Base-by-base conservation (phyloP, 306 rosid genomes). In the Senna tora region DNA sequence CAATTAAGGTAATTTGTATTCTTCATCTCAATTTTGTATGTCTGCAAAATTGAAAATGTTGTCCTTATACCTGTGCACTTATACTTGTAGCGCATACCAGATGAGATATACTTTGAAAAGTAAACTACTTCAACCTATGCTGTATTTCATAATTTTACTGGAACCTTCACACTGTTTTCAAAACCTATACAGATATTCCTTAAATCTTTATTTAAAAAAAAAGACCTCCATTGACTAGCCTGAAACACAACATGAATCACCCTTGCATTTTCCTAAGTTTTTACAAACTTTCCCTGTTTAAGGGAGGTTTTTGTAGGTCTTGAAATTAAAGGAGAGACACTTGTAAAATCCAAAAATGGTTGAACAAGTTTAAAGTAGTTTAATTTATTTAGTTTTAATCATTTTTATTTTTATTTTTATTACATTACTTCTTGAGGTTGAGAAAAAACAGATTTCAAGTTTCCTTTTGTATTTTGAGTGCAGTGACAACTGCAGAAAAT, bases 401-500 rank as follows among this genome's bases (percentile, higher is more conserved):
- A 13, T 34, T 54, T 65, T 65, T 15, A 36, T 67, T 47, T 67
- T 25, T n/a, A n/a, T n/a, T n/a, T n/a, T n/a, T n/a, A n/a, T n/a
- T n/a, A n/a, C n/a, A n/a, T n/a, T n/a, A 33, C 38, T 33, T 33
- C n/a, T n/a, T n/a, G n/a, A n/a, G n/a, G n/a, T n/a, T n/a, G n/a
- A n/a, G n/a, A n/a, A n/a, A n/a, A n/a, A n/a, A n/a, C n/a, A n/a
- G n/a, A n/a, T n/a, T n/a, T n/a, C n/a, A n/a, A n/a, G n/a, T n/a
- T n/a, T n/a, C n/a, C n/a, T n/a, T n/a, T n/a, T n/a, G n/a, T n/a
- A n/a, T 32, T 3, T 16, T 67, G 9, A 52, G 16, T 79, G 67
- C 81, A 93, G 98, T 93, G 56, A 93, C 98, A 30, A 93, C 96
- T 46, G 97, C 96, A 41, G 97, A 93, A 77, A 87, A 89, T 83